phyloP scores from a whole-genome alignment of 331 rosid genomes.

The Cydonia oblonga region DNA sequence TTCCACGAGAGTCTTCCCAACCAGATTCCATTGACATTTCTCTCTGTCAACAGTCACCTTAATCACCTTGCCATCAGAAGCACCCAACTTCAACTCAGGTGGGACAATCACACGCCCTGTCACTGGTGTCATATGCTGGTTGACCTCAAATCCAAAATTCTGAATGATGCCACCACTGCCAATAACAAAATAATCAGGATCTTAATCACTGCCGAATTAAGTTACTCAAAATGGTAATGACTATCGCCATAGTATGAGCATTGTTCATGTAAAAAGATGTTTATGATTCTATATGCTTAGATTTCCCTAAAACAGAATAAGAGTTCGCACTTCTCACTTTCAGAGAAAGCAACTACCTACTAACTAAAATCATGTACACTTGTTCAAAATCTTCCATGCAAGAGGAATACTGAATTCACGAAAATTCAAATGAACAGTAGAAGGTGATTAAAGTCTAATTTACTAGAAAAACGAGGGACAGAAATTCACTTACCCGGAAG shows the following conservation, averaged over 20 bases:
- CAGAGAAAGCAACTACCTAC: not conserved
- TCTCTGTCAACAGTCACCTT: slow-evolving; percentile 36
- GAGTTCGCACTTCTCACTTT: not conserved
- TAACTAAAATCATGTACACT: not conserved
- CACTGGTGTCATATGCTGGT: slow-evolving; percentile 39
- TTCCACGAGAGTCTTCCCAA: slow-evolving; percentile 45
- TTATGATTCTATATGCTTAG: not conserved
- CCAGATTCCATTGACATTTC: slow-evolving; percentile 65
- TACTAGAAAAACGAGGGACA: not conserved
- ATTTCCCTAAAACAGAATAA: not conserved
- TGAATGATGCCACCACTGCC: slow-evolving; percentile 41
- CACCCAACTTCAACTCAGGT: slow-evolving; percentile 49
- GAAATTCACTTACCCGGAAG: slow-evolving; percentile 53
- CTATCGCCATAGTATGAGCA: not conserved
- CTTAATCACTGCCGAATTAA: not conserved
- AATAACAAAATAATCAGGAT: slow-evolving; percentile 5
- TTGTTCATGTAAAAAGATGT: not conserved
- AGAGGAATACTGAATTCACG: not conserved
- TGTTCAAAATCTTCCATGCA: not conserved
- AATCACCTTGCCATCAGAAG: slow-evolving; percentile 29
- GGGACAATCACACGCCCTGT: slow-evolving; percentile 55
- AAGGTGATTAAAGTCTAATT: not conserved
- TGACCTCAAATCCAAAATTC: slow-evolving; percentile 58
- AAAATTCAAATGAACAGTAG: not conserved
- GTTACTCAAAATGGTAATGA: not conserved